Evolutionary conservation across 1,284 basidiomycete genomes (phyloP).

Genomic region (Chalciporus sp.): DNA sequence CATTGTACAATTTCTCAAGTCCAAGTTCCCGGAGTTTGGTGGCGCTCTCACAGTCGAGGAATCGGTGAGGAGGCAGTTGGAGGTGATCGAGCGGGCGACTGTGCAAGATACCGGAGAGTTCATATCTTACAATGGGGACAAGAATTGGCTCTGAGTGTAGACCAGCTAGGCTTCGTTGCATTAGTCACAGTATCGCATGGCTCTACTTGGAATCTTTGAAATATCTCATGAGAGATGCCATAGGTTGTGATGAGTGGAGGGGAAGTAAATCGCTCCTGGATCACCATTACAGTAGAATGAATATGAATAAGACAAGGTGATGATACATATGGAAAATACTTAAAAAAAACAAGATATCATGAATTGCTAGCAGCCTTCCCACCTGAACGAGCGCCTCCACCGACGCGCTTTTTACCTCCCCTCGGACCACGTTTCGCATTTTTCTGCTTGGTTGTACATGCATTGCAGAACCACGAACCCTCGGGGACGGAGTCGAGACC

Average conservation of each 20-base stretch:
- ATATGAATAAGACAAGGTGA: conserved; percentile 21
- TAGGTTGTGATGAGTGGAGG: background rate
- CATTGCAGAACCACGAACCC: conserved; percentile 83
- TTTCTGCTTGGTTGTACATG: conserved; percentile 56
- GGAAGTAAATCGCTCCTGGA: background rate
- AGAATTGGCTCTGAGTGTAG: conserved; percentile 31
- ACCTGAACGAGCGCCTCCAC: conserved; percentile 34
- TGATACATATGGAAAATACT: conserved; percentile 14
- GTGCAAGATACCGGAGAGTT: conserved; percentile 35
- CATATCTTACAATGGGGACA: conserved; percentile 39
- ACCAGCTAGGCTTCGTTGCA: background rate
- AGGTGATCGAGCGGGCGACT: conserved; percentile 32
- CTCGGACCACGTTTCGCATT: conserved; percentile 36
- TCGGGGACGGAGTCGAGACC: conserved; percentile 72
- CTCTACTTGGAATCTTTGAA: background rate
- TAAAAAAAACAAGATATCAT: conserved; percentile 14
- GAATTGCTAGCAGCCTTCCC: conserved; percentile 36
- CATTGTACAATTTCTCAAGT: conserved; percentile 10
- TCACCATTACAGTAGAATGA: conserved; percentile 24
- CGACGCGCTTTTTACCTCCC: conserved; percentile 39
- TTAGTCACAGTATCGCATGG: background rate
- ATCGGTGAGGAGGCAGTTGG: conserved; percentile 36
- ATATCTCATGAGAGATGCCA: background rate
- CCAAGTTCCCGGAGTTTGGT: conserved; percentile 29
- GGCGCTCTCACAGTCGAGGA: conserved; percentile 36